Percentiles rank a stretch among this genome's conserved stretches.
These are phyloP conservation scores for Penicillium sp. DNA, from an alignment of 2,329 filamentous ascomycete genomes.

Conservation along the genomic window DNA sequence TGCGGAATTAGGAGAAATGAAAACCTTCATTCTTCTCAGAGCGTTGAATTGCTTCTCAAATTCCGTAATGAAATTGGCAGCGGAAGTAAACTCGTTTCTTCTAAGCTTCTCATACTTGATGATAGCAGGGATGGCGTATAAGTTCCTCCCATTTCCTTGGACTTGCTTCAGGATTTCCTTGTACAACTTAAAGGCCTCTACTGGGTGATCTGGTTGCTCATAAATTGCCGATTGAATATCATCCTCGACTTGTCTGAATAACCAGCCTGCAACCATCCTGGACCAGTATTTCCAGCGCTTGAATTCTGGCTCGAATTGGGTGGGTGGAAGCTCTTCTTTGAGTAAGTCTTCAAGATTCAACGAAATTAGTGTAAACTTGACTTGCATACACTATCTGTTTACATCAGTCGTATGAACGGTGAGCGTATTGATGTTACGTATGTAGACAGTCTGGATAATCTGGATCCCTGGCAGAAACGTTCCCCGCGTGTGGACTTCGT, in stretches of 20 bases:
- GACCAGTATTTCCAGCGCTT: not conserved
- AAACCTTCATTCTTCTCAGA: not conserved
- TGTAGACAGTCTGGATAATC: no score
- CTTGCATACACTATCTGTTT: not conserved
- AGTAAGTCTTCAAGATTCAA: not conserved
- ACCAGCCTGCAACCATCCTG: not conserved
- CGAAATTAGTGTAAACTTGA: not conserved
- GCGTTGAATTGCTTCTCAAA: not conserved
- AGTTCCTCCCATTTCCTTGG: not conserved
- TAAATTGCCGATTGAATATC: not conserved
- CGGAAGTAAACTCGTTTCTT: not conserved
- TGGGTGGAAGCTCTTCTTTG: not conserved
- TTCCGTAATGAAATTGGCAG: not conserved
- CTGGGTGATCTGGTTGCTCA: not conserved
- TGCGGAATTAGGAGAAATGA: no score
- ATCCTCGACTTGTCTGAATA: not conserved
- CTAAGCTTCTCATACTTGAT: not conserved
- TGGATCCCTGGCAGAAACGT: no score
- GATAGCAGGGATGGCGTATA: not conserved
- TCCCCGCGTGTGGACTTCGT: no score
- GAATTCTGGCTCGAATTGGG: not conserved
- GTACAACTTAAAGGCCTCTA: not conserved
- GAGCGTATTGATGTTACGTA: no score
- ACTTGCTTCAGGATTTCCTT: not conserved
- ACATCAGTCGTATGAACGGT: not conserved